Conservation (phyloP, 2,329 filamentous ascomycete species). For the Penicillium sp. region DNA sequence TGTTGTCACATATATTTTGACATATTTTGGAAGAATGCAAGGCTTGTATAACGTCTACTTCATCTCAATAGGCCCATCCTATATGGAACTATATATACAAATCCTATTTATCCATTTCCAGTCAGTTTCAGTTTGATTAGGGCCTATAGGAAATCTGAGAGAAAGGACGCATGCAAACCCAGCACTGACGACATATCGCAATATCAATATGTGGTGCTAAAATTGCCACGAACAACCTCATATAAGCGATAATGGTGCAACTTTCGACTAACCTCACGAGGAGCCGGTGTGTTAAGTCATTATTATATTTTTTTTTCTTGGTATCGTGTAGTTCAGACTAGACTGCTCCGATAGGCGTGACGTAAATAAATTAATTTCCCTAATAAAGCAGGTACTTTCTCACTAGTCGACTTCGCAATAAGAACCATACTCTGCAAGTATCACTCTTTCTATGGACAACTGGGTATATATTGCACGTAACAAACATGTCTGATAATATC, state of each 20-base stretch:
- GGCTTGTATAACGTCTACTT: background rate
- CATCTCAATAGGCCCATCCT: background rate
- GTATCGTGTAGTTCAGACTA: too few species aligned
- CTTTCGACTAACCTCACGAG: background rate
- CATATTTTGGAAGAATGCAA: background rate
- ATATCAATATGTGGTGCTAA: background rate
- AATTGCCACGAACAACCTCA: background rate
- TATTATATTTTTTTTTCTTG: background rate
- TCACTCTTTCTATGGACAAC: background rate
- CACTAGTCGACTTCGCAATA: background rate
- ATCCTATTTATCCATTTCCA: background rate
- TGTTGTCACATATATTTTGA: background rate
- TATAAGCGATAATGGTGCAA: background rate
- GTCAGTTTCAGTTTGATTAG: too few species aligned
- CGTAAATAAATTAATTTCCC: background rate
- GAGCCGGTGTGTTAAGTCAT: background rate
- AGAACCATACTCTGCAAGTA: too few species aligned
- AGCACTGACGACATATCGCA: background rate
- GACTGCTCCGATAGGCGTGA: background rate
- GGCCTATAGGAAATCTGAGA: background rate
- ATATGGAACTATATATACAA: too few species aligned
- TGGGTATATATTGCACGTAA: background rate
- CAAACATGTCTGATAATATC: background rate
- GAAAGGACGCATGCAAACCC: background rate
- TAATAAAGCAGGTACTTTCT: background rate